Base-by-base conservation (phyloP, 768 basidiomycete genomes). In the Termitomyces sp. region DNA sequence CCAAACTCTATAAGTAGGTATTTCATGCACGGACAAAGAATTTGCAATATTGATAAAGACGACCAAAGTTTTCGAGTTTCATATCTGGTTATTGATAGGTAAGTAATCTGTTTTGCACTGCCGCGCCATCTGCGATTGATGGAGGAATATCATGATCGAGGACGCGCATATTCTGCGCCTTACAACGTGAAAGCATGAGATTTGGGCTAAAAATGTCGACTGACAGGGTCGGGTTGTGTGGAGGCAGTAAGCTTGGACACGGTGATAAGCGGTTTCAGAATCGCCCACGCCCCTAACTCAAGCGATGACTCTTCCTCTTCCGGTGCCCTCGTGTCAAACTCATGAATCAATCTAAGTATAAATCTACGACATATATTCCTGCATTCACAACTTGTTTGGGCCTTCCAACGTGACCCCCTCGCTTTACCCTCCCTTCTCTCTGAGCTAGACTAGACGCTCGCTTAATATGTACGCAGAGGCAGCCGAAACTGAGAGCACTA, bases 391-490 rank as follows among this genome's bases (percentile, higher is more conserved):
- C 39, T 26, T 41, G 18, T 24, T 22, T 16, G 29, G 37, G 6
- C 51, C 3, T 28, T 10, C 26, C 26, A 29, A 15, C 37, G 51
- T 31, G 28, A 20, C n/a, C n/a, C 3, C 10, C 20, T 29, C n/a
- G n/a, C 49, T 34, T 24, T 18, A 34, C 33, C 18, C 46, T 20
- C 20, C 49, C 7, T 18, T 36, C 34, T 34, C 22, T 50, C 22
- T 8, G 13, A 36, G 49, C 49, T 36, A 34, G 22, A 48, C 49
- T 36, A 34, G 22, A 48, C 22, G 15, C 28, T n/a, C 20, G 5
- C 20, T 18, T 36, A 12, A 52, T 24, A 67, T 67, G 66, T 59
- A 65, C 52, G 49, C 56, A 13, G 66, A 67, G 45, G 53, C 55
- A 22, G 57, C 53, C 48, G 64, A 65, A 26, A 60, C 62, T 51